These are phyloP conservation scores for Aotearoamyces nothofagi DNA, from an alignment of 2,329 filamentous ascomycete species.

Conservation along the genomic window DNA sequence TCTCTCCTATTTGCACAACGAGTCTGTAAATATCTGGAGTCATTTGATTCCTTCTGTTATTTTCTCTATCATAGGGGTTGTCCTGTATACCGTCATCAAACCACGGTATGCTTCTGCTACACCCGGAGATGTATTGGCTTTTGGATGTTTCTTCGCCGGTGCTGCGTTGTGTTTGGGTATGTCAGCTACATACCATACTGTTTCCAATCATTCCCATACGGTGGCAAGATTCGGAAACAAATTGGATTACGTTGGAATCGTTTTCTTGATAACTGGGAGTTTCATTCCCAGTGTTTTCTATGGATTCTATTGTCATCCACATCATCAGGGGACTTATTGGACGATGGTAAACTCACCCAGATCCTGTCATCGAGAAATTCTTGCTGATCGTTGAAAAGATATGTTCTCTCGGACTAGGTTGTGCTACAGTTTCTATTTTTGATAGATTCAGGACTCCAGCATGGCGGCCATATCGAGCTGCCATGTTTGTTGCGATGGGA, in stretches of 20 bases:
- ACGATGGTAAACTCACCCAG: slow-evolving; percentile 40
- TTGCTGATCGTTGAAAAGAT: too few species aligned
- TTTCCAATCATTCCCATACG: slow-evolving; percentile 67
- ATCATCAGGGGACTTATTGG: slow-evolving; percentile 57
- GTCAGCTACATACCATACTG: slow-evolving; percentile 73
- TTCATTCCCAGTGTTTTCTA: slow-evolving; percentile 84
- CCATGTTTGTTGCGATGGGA: slow-evolving; percentile 83
- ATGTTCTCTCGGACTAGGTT: slow-evolving; percentile 59
- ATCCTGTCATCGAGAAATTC: too few species aligned
- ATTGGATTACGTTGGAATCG: slow-evolving; percentile 88
- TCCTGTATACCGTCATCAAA: slow-evolving; percentile 40
- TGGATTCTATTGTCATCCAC: slow-evolving; percentile 58
- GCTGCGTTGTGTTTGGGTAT: slow-evolving; percentile 60
- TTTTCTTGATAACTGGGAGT: slow-evolving; percentile 79
- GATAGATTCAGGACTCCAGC: slow-evolving; percentile 71
- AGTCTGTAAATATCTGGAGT: slow-evolving; percentile 55
- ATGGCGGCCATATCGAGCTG: slow-evolving; percentile 72
- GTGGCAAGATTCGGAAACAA: slow-evolving; percentile 82
- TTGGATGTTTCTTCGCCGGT: slow-evolving; percentile 66
- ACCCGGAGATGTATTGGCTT: slow-evolving; percentile 50
- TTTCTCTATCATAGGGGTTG: slow-evolving; percentile 33
- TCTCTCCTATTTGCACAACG: slow-evolving; percentile 46
- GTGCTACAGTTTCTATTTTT: slow-evolving; percentile 60
- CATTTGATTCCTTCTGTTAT: slow-evolving; percentile 51
- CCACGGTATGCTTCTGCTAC: slow-evolving; percentile 52